phyloP scores from a whole-genome alignment of 2,329 filamentous ascomycete species.

The Xylariaceae sp. region DNA sequence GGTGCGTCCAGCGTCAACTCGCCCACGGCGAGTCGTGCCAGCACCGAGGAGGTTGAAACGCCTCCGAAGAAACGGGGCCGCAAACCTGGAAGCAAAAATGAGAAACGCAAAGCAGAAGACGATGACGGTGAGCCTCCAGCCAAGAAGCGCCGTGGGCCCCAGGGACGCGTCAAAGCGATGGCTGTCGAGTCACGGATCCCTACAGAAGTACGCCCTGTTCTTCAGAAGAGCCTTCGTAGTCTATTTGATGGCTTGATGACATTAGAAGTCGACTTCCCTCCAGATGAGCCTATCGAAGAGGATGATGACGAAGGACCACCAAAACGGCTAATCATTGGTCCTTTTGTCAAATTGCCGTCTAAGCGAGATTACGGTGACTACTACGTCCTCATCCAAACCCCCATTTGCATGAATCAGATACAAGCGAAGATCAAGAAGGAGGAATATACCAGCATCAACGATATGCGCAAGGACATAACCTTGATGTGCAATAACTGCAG shows the following conservation, averaged over 20 bases:
- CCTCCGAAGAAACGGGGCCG: slow-evolving; percentile 83
- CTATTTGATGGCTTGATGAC: slow-evolving; percentile 83
- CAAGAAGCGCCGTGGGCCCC: slow-evolving; percentile 78
- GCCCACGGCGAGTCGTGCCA: slow-evolving; percentile 79
- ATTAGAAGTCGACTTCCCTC: slow-evolving; percentile 78
- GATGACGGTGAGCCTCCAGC: slow-evolving; percentile 78
- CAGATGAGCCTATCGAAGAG: slow-evolving; percentile 55
- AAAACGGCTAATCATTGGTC: slow-evolving; percentile 86
- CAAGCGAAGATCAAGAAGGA: slow-evolving; percentile 95
- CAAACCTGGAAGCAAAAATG: slow-evolving; percentile 73
- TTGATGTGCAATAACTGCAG: slow-evolving; percentile 89
- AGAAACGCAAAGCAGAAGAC: slow-evolving; percentile 89
- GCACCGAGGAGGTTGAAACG: slow-evolving; percentile 80
- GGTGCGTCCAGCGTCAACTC: slow-evolving; percentile 66
- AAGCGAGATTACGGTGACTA: slow-evolving; percentile 94
- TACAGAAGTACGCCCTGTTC: slow-evolving; percentile 72
- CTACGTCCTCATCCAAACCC: slow-evolving; percentile 88
- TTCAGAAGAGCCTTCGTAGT: slow-evolving; percentile 79
- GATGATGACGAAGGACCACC: slow-evolving; percentile 63
- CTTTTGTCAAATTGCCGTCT: slow-evolving; percentile 89
- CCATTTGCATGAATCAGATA: slow-evolving; percentile 96
- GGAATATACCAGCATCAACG: slow-evolving; percentile 82
- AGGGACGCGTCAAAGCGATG: slow-evolving; percentile 70
- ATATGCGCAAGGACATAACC: slow-evolving; percentile 82
- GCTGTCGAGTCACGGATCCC: slow-evolving; percentile 57